phyloP scores from a whole-genome alignment of 2,329 filamentous ascomycete species.

The Allantophomopsis lycopodina region DNA sequence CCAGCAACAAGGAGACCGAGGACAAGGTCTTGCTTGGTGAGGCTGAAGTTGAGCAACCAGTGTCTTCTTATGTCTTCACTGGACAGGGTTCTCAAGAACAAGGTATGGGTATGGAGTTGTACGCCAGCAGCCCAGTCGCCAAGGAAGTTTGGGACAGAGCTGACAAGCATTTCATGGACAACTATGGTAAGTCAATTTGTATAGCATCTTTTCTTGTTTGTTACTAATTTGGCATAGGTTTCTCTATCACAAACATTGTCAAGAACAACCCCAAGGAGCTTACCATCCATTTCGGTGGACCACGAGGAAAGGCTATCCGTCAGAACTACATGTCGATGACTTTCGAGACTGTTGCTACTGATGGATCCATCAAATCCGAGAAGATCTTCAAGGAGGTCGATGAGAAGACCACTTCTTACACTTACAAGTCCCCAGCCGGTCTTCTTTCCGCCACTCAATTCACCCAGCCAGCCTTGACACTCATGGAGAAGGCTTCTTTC shows the following conservation, averaged over 20 bases:
- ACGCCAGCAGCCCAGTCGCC: conserved; percentile 83
- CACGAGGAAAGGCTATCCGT: conserved; percentile 90
- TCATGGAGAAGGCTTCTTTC: conserved; percentile 99
- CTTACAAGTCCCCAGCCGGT: conserved; percentile 88
- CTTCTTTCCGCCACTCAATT: conserved; percentile 96
- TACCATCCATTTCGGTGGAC: conserved; percentile 94
- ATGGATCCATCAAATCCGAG: conserved; percentile 92
- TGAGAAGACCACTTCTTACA: conserved; percentile 89
- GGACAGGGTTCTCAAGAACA: conserved; percentile 98
- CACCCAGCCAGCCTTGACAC: conserved; percentile 88
- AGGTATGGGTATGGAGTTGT: conserved; percentile 99
- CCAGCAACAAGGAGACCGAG: conserved; percentile 86
- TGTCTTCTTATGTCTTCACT: conserved; percentile 94
- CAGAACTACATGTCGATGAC: conserved; percentile 99
- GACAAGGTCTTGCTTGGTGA: conserved; percentile 93
- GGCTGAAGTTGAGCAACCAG: conserved; percentile 94
- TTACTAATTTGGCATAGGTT: conserved; percentile 37
- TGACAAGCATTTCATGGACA: conserved; percentile 96
- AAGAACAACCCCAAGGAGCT: conserved; percentile 99
- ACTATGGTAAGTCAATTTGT: conserved; percentile 61
- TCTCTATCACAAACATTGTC: conserved; percentile 97
- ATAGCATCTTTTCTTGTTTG: neutral
- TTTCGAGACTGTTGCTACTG: conserved; percentile 89
- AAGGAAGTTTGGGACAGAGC: conserved; percentile 97
- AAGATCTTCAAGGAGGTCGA: conserved; percentile 98